Evolutionary conservation across 1,284 basidiomycete species (phyloP).

Genomic region (Cryptococcus sp.): DNA sequence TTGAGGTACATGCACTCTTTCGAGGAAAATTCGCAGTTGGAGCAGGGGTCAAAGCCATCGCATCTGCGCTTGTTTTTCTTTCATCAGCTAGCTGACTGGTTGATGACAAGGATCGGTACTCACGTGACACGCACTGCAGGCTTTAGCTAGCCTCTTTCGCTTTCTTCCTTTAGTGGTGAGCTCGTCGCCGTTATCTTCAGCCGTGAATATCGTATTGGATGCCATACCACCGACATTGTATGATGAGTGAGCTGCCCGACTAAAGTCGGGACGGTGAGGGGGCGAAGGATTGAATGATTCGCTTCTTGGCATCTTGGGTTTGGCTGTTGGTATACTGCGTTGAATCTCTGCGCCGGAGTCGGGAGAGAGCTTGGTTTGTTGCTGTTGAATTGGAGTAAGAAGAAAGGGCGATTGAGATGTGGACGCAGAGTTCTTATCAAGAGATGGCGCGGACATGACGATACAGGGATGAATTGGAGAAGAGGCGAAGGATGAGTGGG

Average conservation of each 20-base stretch:
- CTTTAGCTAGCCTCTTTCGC: conserved; percentile 46
- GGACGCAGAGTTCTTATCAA: not conserved
- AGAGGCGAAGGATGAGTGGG: no score
- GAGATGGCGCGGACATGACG: no score
- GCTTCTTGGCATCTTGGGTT: not conserved
- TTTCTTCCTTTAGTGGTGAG: conserved; percentile 47
- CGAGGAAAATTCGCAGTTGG: conserved; percentile 53
- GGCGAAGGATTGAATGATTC: not conserved
- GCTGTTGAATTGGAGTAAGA: not conserved
- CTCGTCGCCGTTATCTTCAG: conserved; percentile 33
- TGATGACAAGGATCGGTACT: conserved; percentile 11
- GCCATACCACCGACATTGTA: not conserved
- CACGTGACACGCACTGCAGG: conserved; percentile 48
- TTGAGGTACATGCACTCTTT: conserved; percentile 49
- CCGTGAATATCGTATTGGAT: not conserved
- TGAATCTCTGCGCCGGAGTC: not conserved
- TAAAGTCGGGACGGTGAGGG: not conserved
- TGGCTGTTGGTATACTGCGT: not conserved
- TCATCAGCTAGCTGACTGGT: conserved; percentile 2
- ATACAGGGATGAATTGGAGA: no score
- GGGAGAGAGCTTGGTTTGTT: not conserved
- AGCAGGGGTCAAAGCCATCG: conserved; percentile 52
- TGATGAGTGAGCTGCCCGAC: not conserved
- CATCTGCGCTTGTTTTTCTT: conserved; percentile 53
- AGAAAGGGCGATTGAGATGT: not conserved